Base-by-base conservation (phyloP, 2,329 filamentous ascomycete species). In the Leptographium lundbergii region DNA sequence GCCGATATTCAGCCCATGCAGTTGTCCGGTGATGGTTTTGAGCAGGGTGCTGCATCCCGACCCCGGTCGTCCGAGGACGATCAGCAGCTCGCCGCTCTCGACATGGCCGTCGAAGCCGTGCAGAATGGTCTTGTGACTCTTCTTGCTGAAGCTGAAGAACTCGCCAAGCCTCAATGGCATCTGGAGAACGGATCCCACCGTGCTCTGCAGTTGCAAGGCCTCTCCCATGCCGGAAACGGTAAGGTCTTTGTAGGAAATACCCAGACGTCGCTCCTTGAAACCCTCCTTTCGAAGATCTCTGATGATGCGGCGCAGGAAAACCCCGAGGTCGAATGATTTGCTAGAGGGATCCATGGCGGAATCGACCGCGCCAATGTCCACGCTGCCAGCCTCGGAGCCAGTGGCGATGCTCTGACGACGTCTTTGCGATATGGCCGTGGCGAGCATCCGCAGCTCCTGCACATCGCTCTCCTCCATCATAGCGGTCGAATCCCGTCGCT, bases 151-250 rank as follows among this genome's bases (percentile, higher is more conserved):
- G 80, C 0, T 42, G 24, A 86, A 67, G 1, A 82, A 62, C 64
- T 78, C 72, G 60, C 77, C 75, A 1, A 72, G 65, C 22, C 75
- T 59, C 13, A 74, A 72, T 1, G 71, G 71, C 0, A 71, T 64
- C 53, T 80, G 77, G 4, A 86, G 69, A 72, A 78, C 81, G 62
- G 85, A 85, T 60, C 72, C 75, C 47, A 87, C 81, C 62, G 84
- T 79, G 70, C 82, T 82, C 68, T 89, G 86, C 69, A 85, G 88
- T 68, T 89, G 85, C 1, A 85, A 86, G 1, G 81, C 75, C 36
- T 78, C 79, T 34, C 85, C 85, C 64, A 79, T 88, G 50, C 86
- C 85, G 65, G 84, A 81, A 4, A 88, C 82, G 60, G 81, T 86
- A 58, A 89, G 73, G 66, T 87, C 80, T 68, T 81, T 79, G 72